phyloP scores from a whole-genome alignment of 2,329 filamentous ascomycete genomes.

The Colletotrichum lentis region DNA sequence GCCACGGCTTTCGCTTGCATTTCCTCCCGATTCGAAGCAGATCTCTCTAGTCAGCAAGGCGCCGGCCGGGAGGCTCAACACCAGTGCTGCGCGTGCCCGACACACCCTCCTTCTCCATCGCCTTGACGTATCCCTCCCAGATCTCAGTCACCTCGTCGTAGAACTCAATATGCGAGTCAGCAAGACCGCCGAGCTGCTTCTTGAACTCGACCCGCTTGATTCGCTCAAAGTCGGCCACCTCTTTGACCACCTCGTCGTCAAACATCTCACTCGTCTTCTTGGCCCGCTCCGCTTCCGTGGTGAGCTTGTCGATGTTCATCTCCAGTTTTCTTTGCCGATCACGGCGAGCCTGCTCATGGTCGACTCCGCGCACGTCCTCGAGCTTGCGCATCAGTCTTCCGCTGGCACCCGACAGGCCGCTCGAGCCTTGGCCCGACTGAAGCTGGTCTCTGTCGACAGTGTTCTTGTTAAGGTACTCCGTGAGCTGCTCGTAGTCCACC shows the following conservation, averaged over 20 bases:
- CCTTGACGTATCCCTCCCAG: conserved; percentile 89
- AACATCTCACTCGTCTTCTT: conserved; percentile 90
- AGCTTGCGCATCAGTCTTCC: conserved; percentile 93
- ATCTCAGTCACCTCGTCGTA: conserved; percentile 81
- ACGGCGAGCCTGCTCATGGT: conserved; percentile 89
- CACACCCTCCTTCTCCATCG: conserved; percentile 77
- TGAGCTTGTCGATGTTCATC: conserved; percentile 90
- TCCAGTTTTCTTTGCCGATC: conserved; percentile 91
- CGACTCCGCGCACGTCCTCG: conserved; percentile 94
- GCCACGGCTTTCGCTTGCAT: conserved; percentile 7
- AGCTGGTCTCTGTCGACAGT: conserved; percentile 85
- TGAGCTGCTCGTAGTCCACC: conserved; percentile 94
- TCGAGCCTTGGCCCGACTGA: conserved; percentile 63
- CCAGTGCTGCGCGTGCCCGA: conserved; percentile 31
- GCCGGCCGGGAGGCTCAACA: conserved; percentile 35
- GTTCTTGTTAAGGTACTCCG: conserved; percentile 93
- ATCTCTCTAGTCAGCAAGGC: conserved; percentile 23
- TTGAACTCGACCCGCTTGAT: conserved; percentile 96
- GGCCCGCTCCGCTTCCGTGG: conserved; percentile 85
- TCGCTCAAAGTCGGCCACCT: conserved; percentile 92
- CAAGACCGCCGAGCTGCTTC: conserved; percentile 81
- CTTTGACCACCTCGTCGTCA: conserved; percentile 93
- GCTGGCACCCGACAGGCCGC: conserved; percentile 75
- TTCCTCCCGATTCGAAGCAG: background rate
- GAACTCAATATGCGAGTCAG: conserved; percentile 86